Evolutionary conservation across 164 flowering plant genomes (phyloP), one percentile per base, ranked within the genome.

Genomic region (Houttuynia cordata): DNA sequence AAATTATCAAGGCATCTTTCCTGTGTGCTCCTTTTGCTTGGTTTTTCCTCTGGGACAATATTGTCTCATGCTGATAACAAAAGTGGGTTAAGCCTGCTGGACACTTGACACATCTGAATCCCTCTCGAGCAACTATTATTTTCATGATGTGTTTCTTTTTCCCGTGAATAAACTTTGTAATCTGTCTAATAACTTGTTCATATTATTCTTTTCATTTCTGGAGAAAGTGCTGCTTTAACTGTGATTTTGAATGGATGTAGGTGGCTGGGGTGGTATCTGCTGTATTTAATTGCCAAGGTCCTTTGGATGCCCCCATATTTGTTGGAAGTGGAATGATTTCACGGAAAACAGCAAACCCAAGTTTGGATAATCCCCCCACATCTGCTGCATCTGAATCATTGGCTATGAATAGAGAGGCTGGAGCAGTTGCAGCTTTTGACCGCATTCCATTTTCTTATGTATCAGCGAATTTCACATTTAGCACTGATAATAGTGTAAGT

Each of bases 401-500:
- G 73, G 41, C 78, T 73, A 82, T 74, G 60, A 85, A 75, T 71
- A 88, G 79, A 71, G 97, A 93, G 66, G 85, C 91, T 66, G 99
- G 99, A 63, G 99, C 99, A 39, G 89, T 90, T 62, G 99, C 99
- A 68, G 99, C 96, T 60, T 75, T 90, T 76, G 99, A 90, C 54
- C 88, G 85, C 22, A 68, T 93, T 63, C 99, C 99, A 58, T 72
- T 93, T 70, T 88, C 99, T 20, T 83, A 88, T 71, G 61, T 86
- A 25, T 93, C 99, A 4, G 96, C 96, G 58, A 90, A 90, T 73
- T 93, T 93, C 66, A 93, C 96, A 34, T 90, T 84, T 75, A 88
- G 83, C 77, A 86, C 87, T 61, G 97, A 93, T 73, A 86, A 83
- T 59, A 78, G 90, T 75, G 99, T 93, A 79, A 76, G 94, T 74